Evolutionary conservation across 2,329 filamentous ascomycete species (phyloP), one percentile per base, ranked within the genome.

Genomic region (Arthroderma uncinatum): DNA sequence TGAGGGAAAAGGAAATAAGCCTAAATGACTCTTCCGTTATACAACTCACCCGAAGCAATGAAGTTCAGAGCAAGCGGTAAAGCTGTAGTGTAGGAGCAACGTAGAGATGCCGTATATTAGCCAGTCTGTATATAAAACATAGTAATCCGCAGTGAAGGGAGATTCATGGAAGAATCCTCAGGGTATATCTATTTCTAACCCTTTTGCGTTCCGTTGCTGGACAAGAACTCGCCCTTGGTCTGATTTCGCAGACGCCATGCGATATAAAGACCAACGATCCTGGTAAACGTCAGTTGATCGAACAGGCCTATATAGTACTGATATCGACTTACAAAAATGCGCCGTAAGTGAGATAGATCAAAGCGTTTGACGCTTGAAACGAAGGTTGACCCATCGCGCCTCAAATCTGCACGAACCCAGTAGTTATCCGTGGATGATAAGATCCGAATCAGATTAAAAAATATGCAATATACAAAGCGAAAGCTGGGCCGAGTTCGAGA

Each of bases 21-120:
- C 65, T 70, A 65, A 64, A 66, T 62, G 62, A 33, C 62, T 65
- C 61, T 60, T 66, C 67, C 68, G 70, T 70, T 60, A 61, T 61
- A 64, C 62, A 63, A 92, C 88, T 92, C 83, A 93, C 88, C 87
- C 77, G 87, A 89, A 72, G 88, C 88, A 76, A 93, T 87, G 77
- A 93, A 93, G 76, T 93, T 93, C 69, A 93, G 79, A 71, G 88
- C 87, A 73, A 93, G 76, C 65, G 88, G 88, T 63, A 89, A 75
- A 63, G 86, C 88, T 93, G 66, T 21, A 59, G 33, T 56, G n/a
- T 56, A 47, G 57, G 14, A 44, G 47, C 12, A 44, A 53, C 2
- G 14, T 19, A 12, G 4, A 39, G 10, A 23, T 25, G 28, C 14
- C 14, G 54, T 40, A 8, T 30, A 54, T 53, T 54, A 57, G 54